Conservation (phyloP, 2,329 filamentous ascomycete genomes). For the Aspergillus intermedius region DNA sequence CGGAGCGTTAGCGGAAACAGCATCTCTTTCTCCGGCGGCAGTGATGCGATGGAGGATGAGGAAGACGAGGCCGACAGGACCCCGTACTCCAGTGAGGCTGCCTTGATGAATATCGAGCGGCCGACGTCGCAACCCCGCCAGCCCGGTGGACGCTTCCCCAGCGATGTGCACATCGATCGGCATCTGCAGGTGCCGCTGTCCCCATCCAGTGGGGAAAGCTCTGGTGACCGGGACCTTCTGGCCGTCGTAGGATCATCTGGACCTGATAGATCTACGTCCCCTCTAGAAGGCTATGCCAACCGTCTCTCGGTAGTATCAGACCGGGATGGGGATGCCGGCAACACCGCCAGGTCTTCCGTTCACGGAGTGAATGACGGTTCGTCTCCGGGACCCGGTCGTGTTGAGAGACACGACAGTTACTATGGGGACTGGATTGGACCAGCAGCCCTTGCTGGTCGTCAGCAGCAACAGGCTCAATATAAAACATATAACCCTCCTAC, state of each 20-base stretch:
- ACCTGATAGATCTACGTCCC: not conserved
- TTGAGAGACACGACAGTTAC: constrained; percentile 32
- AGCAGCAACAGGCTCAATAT: constrained; percentile 11
- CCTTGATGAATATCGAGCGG: constrained; percentile 31
- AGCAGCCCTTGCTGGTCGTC: constrained; percentile 27
- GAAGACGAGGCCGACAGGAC: constrained; percentile 57
- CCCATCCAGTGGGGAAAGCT: constrained; percentile 74
- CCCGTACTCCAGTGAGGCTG: constrained; percentile 56
- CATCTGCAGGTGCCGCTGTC: constrained; percentile 74
- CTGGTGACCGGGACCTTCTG: constrained; percentile 57
- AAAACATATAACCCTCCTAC: constrained; percentile 1
- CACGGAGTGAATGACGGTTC: no score
- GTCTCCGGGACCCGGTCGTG: constrained; percentile 1
- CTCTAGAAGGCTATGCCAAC: not conserved
- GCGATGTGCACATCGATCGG: constrained; percentile 81
- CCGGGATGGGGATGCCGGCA: constrained; percentile 6
- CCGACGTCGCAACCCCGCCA: constrained; percentile 50
- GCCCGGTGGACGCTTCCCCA: constrained; percentile 95
- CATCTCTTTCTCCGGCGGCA: constrained; percentile 58
- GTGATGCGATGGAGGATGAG: constrained; percentile 72
- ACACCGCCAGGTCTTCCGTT: no score
- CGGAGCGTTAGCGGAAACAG: constrained; percentile 66
- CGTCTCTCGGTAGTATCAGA: constrained; percentile 8
- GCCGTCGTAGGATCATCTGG: constrained; percentile 49
- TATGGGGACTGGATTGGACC: constrained; percentile 51